Percentiles rank a stretch among this genome's conserved stretches.
phyloP scores from a whole-genome alignment of 768 basidiomycete species.

The Ramaria sp. region DNA sequence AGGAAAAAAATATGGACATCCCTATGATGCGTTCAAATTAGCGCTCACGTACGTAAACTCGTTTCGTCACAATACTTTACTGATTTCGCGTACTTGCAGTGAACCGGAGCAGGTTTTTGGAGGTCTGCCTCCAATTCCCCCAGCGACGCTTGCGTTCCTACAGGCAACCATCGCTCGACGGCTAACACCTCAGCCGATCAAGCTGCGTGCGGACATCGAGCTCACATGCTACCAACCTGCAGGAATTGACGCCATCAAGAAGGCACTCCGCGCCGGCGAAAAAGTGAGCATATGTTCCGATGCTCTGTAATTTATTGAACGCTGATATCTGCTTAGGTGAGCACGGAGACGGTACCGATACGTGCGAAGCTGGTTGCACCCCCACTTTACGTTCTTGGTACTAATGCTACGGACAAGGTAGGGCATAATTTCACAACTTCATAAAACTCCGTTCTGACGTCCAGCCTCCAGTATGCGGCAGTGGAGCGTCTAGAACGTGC shows the following conservation, averaged over 20 bases:
- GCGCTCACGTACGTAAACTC: slow-evolving; percentile 68
- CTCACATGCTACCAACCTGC: slow-evolving; percentile 92
- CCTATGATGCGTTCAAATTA: slow-evolving; percentile 96
- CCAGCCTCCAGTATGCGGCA: slow-evolving; percentile 51
- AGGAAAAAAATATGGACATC: slow-evolving; percentile 83
- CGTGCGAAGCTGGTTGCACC: slow-evolving; percentile 96
- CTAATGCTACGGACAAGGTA: slow-evolving; percentile 94
- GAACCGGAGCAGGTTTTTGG: slow-evolving; percentile 77
- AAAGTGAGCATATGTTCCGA: slow-evolving; percentile 22
- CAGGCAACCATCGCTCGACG: slow-evolving; percentile 84
- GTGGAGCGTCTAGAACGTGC: slow-evolving; percentile 91
- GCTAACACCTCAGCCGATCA: slow-evolving; percentile 96
- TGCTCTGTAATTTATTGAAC: neutral
- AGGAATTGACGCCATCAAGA: slow-evolving; percentile 95
- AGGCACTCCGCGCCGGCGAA: slow-evolving; percentile 83
- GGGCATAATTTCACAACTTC: slow-evolving; percentile 10
- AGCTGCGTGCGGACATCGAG: slow-evolving; percentile 96
- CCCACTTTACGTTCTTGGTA: slow-evolving; percentile 89
- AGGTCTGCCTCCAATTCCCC: slow-evolving; percentile 46
- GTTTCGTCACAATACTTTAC: neutral
- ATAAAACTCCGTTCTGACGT: neutral
- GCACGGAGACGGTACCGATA: slow-evolving; percentile 86
- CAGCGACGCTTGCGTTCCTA: slow-evolving; percentile 51
- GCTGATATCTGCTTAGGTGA: slow-evolving; percentile 24
- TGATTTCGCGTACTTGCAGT: slow-evolving; percentile 22